These are phyloP conservation scores for Carex parvula DNA, from an alignment of 176 grass and related monocot species.

Conservation along the genomic window DNA sequence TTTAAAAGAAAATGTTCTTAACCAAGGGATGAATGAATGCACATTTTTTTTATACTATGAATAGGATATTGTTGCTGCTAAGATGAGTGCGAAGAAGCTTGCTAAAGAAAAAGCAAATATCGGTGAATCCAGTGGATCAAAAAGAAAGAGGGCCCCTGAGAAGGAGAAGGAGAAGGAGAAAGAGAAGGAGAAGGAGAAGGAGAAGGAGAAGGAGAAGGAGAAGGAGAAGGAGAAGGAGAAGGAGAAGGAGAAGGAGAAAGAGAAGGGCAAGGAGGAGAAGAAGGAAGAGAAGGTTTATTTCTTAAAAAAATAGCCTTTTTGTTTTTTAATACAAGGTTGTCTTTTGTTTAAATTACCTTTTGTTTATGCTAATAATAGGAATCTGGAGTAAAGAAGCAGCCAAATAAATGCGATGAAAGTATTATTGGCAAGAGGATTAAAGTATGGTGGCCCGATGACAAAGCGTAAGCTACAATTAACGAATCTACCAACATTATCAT, in stretches of 20 bases:
- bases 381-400: constrained; percentile 35
- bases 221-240: no score
- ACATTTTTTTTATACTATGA: neutral
- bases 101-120: constrained; percentile 46
- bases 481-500: constrained; percentile 11
- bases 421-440: constrained; percentile 66
- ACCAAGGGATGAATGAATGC: neutral
- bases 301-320: neutral
- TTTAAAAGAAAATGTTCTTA: neutral
- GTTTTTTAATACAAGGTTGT: constrained; percentile 9
- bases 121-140: constrained; percentile 37
- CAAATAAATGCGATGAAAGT: constrained; percentile 36
- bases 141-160: constrained; percentile 48
- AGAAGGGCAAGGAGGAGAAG: constrained; percentile 39
- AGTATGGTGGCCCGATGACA: constrained; percentile 91
- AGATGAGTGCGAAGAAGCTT: constrained; percentile 29
- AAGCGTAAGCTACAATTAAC: constrained; percentile 46
- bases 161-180: constrained; percentile 43
- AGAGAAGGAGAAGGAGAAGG: constrained; percentile 47
- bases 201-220: no score
- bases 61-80: constrained; percentile 50
- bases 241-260: constrained; percentile 46
- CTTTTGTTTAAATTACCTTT: constrained; percentile 9
- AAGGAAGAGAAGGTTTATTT: neutral
- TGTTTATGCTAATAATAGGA: constrained; percentile 34